Percentiles rank a stretch among this genome's conserved stretches.
Evolutionary conservation across 441 rosid genomes (phyloP).

Genomic region (Hura crepitans): DNA sequence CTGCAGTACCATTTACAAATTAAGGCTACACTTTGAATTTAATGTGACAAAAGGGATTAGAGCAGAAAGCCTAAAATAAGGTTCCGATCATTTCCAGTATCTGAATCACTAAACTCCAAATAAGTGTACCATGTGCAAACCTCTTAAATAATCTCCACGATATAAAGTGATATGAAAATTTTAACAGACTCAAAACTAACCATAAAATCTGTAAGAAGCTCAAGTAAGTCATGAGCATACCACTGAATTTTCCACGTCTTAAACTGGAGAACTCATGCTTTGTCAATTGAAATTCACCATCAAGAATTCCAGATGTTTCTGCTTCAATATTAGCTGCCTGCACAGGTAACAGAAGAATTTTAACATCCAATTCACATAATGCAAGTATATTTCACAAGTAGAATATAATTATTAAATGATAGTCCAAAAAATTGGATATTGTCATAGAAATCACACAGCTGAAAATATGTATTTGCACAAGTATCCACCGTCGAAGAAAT

Average conservation of each 20-base stretch:
- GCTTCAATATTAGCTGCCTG: slow-evolving; percentile 86
- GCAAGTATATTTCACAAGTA: slow-evolving; percentile 10
- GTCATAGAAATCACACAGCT: no score
- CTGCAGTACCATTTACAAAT: neutral
- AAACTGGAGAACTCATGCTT: slow-evolving; percentile 60
- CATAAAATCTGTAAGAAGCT: no score
- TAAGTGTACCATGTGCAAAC: neutral
- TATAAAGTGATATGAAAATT: neutral
- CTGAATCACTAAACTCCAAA: slow-evolving; percentile 4
- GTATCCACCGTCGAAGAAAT: neutral
- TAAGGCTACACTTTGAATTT: neutral
- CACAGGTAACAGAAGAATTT: slow-evolving; percentile 17
- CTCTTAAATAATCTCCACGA: neutral
- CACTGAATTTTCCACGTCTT: slow-evolving; percentile 69
- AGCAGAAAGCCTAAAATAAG: neutral
- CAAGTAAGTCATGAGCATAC: slow-evolving; percentile 32
- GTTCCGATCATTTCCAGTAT: neutral
- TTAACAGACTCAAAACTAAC: neutral
- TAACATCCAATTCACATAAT: neutral
- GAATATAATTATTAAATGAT: neutral
- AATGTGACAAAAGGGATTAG: neutral
- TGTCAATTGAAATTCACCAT: slow-evolving; percentile 54
- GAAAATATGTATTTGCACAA: neutral
- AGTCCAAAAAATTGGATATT: neutral
- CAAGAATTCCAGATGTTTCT: slow-evolving; percentile 63